Percentiles rank a stretch among this genome's conserved stretches.
These are phyloP conservation scores for Solanum lignicaule DNA, from an alignment of 257 asterid genomes.

Conservation along the genomic window DNA sequence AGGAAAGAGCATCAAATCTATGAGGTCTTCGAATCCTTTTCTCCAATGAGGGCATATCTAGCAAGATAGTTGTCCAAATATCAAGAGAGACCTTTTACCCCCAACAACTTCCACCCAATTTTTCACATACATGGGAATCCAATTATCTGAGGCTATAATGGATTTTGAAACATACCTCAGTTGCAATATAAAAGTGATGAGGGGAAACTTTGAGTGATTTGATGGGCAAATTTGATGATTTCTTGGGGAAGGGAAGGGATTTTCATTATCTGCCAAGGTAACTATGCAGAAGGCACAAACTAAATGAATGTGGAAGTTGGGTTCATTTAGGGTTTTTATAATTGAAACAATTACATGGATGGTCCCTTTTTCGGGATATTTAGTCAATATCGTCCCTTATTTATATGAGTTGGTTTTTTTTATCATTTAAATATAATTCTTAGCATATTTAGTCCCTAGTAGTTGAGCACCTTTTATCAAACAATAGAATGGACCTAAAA, in stretches of 20 bases:
- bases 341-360: not conserved
- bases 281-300: not conserved
- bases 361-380: not conserved
- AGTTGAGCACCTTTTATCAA: not conserved
- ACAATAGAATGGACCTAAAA: not conserved
- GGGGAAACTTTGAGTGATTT: not conserved
- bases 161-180: not conserved
- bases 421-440: not conserved
- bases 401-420: not conserved
- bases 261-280: not conserved
- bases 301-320: not conserved
- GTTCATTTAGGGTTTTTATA: not conserved
- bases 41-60: not conserved
- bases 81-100: not conserved
- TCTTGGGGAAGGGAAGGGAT: not conserved
- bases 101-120: not conserved
- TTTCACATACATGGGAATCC: not conserved
- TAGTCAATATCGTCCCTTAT: not conserved
- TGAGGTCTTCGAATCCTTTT: too few relatives aligned
- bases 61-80: too few relatives aligned
- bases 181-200: not conserved
- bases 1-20: too few relatives aligned
- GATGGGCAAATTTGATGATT: not conserved
- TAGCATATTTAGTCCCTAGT: not conserved
- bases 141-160: not conserved